Base-by-base conservation (phyloP, 345 rosid genomes). In the Eucalyptus cloeziana region DNA sequence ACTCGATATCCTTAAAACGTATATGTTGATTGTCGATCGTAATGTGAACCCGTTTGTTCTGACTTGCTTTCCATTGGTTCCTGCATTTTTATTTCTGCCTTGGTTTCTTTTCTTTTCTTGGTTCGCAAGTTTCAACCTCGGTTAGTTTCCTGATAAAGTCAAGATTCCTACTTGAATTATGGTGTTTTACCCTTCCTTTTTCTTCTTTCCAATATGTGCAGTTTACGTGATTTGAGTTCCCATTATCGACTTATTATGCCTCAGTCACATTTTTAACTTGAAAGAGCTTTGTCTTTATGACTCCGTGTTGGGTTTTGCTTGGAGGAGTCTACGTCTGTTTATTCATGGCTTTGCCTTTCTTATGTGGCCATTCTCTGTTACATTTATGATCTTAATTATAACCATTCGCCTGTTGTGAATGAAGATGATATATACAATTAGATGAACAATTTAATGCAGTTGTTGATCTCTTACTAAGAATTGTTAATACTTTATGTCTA, bases 391-490 rank as follows among this genome's bases (percentile, higher is more conserved):
- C 69, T 62, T 62, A 13, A 14, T 62, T 6, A 0, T 27, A 30
- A 30, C 17, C 69, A 13, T 30, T 62, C 0, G 8, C 16, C 8
- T 30, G 2, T 4, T 7, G 6, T 0, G 2, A 21, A 51, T 51
- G 56, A 54, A 22, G 13, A 58, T 58, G 0, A 2, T 24, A 58
- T 58, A 24, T 58, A 60, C 13, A 13, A 62, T 62, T 30, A 62
- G 33, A 62, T 62, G 69, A 30, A 62, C 69, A 62, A 30, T 62
- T 62, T 30, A 62, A 30, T 27, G 16, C 0, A 62, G 9, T 27
- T 62, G 64, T 1, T 58, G 69, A 62, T 62, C 16, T 62, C 69
- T 27, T 62, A 62, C 31, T 62, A 10, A 12, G 33, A 62, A 13
- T 62, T 62, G 69, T 62, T 30, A 62, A 30, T 13, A 62, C 69